A percentile compares a stretch with the other conserved stretches of the same genome.
phyloP scores from a whole-genome alignment of 176 grass and related monocot genomes.

The Paspalum notatum region DNA sequence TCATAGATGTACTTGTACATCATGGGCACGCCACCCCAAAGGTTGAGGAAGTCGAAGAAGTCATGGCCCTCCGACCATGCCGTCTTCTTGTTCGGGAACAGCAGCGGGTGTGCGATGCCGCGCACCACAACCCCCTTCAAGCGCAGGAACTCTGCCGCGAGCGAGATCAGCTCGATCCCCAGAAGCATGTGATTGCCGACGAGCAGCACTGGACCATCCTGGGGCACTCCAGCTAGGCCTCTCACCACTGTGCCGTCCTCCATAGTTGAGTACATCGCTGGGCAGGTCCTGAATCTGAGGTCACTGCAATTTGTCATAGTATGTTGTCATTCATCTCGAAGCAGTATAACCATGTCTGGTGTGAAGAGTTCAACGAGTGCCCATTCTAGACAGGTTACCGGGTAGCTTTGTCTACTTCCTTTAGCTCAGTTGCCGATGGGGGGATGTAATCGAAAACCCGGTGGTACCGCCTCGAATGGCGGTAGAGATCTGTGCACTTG shows the following conservation, averaged over 20 bases:
- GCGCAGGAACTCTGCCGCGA: constrained; percentile 53
- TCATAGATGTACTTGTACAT: constrained; percentile 50
- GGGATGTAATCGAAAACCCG: constrained; percentile 67
- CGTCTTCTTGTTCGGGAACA: constrained; percentile 48
- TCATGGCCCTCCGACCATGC: constrained; percentile 56
- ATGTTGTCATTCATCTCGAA: background rate
- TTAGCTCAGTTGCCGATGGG: constrained; percentile 53
- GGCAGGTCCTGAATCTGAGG: constrained; percentile 45
- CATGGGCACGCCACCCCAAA: constrained; percentile 68
- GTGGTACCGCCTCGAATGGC: constrained; percentile 49
- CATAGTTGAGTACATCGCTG: constrained; percentile 71
- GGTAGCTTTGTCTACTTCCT: constrained; percentile 50
- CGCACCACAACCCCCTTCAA: constrained; percentile 51
- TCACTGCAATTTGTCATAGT: constrained; percentile 37
- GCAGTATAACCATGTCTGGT: background rate
- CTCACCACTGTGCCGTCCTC: constrained; percentile 49
- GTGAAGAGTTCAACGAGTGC: background rate
- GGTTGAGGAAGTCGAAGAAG: constrained; percentile 67
- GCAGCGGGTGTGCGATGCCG: constrained; percentile 57
- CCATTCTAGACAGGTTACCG: constrained; percentile 41
- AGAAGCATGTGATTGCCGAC: constrained; percentile 84
- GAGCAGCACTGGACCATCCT: constrained; percentile 62
- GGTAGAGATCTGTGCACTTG: constrained; percentile 60
- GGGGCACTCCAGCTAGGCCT: constrained; percentile 56
- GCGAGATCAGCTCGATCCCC: constrained; percentile 67